Base-by-base conservation (phyloP, 2,329 filamentous ascomycete genomes). In the Aspergillus sp. region DNA sequence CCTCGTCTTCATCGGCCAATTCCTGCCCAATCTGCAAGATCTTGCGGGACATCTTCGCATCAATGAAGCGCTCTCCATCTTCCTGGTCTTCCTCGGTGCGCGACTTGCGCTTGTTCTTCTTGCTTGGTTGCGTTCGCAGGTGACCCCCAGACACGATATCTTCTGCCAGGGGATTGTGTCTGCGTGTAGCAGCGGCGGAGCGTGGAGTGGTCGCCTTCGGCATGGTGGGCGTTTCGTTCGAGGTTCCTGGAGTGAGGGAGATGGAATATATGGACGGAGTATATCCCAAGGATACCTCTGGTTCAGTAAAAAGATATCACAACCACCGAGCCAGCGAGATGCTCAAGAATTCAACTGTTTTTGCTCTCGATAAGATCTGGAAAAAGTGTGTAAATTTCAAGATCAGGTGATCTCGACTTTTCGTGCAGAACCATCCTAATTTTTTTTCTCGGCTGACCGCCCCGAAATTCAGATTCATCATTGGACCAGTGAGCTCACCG, bases 11-110 rank as follows among this genome's bases (percentile, higher is more conserved):
- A 40, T 94, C 90, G 13, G 85, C 87, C 13, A 99, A 79, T 67
- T 96, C 90, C 64, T 92, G 88, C 50, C 93, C 93, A 64, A 97
- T 90, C 61, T 88, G 85, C 55, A 99, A 71, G 69, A 99, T 99
- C 65, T 90, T 91, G 62, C 87, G 83, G 52, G 93, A 96, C 16
- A 92, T 86, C 70, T 90, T 92, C 53, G 91, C 86, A 71, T 97
- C 92, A 56, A 99, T 85, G 66, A 88, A 97, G 58, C 81, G 78
- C 56, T 88, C 84, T 55, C 83, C 81, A 53, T 84, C 81, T 9
- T 81, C 79, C 29, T 82, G 79, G 31, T 85, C 81, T n/a, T 65
- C 82, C 47, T 79, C 72, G 34, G 73, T 66, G 46, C 70, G 69
- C 50, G 78, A 82, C 71, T 85, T 88, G 59, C 80, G 77, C 72